These are phyloP conservation scores for Wickerhamiella shivajii DNA, from an alignment of 805 yeast genomes.

Conservation along the genomic window DNA sequence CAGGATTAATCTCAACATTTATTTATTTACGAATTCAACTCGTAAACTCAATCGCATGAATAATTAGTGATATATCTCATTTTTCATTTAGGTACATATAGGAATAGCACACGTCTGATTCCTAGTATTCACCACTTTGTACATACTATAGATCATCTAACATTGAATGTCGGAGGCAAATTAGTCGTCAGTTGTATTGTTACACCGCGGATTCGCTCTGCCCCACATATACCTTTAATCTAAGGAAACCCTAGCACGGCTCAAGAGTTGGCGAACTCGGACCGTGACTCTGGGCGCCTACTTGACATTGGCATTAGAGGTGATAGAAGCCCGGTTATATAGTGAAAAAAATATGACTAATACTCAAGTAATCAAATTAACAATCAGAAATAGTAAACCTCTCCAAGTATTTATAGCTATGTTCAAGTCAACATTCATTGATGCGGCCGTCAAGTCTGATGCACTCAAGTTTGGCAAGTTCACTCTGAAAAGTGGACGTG, in stretches of 20 bases:
- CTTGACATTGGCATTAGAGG: constrained; percentile 1
- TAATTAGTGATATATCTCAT: too few relatives aligned
- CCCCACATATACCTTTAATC: too few relatives aligned
- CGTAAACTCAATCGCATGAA: too few relatives aligned
- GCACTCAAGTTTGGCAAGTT: constrained; percentile 81
- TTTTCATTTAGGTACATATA: too few relatives aligned
- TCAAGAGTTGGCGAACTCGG: constrained; percentile 16
- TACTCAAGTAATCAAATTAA: not conserved
- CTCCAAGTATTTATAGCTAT: constrained; percentile 16
- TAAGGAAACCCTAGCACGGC: constrained; percentile 23
- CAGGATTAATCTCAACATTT: too few relatives aligned
- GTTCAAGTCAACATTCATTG: constrained; percentile 52
- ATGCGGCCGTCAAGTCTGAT: constrained; percentile 63
- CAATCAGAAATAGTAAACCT: not conserved
- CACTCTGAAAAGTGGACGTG: constrained; percentile 83
- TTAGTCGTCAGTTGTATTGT: too few relatives aligned
- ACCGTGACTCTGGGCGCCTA: constrained; percentile 24
- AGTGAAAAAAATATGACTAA: not conserved
- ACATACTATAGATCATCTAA: too few relatives aligned
- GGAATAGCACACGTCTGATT: too few relatives aligned
- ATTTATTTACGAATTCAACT: too few relatives aligned
- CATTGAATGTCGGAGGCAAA: too few relatives aligned
- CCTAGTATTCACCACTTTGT: too few relatives aligned
- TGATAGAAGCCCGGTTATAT: not conserved
- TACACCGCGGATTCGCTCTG: too few relatives aligned